Base-by-base conservation (phyloP, 768 basidiomycete genomes). In the Russula ochroleuca region DNA sequence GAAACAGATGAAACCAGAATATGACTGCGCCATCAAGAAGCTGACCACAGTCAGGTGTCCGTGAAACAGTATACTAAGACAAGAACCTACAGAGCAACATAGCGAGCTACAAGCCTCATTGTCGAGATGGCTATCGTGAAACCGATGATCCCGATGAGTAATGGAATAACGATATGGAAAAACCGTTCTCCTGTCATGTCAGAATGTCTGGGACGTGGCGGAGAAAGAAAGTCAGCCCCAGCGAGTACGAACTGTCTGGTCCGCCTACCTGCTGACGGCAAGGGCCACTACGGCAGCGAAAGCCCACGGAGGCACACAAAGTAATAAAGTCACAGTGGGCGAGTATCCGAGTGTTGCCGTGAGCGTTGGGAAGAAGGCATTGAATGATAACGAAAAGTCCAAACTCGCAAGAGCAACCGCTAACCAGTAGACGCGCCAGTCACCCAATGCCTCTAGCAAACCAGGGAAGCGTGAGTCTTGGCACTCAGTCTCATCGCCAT, bases 341-440 rank as follows among this genome's bases (percentile, higher is more conserved):
- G 74, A 78, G 73, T 79, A 88, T 21, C 87, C 87, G 74, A 94
- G 77, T 11, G 91, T 94, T 19, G 80, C 82, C 33, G 81, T 82
- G 60, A 94, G 74, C 0, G 91, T 89, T 7, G 88, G 90, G 75
- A 92, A 92, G 73, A 85, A 91, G 9, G 85, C 85, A 71, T 89
- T 87, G 79, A 92, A 92, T 5, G 84, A 85, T 31, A 91, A 69
- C 10, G 87, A 83, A 41, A 87, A 74, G 40, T 83, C 80, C 75
- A 84, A 79, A 67, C 79, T 80, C 15, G 83, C 82, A 61, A 90
- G 72, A 3, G 85, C 79, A 33, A 90, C 59, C 21, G 87, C 79
- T 49, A 95, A 78, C 82, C 83, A 89, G 87, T 91, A 94, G 43
- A 94, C 89, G 72, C 86, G 89, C 87, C 86, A 85, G 70, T 94